These are phyloP conservation scores for Aquilaria malaccensis DNA, from an alignment of 345 rosid genomes.

Conservation along the genomic window DNA sequence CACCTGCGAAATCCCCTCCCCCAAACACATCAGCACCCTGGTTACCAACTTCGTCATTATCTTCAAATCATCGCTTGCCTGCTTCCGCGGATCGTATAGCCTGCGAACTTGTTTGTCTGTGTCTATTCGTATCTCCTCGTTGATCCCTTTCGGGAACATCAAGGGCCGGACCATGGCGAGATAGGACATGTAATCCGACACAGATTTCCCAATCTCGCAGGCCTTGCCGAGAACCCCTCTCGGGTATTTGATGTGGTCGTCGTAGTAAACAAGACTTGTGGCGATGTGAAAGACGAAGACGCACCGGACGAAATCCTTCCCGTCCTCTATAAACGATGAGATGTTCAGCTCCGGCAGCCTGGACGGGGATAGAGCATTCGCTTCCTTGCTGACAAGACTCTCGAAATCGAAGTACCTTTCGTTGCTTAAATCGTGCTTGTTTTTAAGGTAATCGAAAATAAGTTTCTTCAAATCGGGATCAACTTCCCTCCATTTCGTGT, in stretches of 20 bases:
- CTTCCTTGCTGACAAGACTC: neutral
- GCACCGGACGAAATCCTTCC: constrained; percentile 15
- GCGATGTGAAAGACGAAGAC: constrained; percentile 27
- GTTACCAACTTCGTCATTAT: neutral
- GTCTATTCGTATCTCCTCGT: neutral
- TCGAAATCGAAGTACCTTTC: neutral
- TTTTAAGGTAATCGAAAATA: constrained; percentile 7
- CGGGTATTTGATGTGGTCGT: neutral
- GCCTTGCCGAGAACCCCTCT: neutral
- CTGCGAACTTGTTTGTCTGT: constrained; percentile 13
- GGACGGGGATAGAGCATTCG: too few relatives aligned
- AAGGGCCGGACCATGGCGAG: constrained; percentile 1
- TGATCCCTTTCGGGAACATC: constrained; percentile 17
- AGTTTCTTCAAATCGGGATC: neutral
- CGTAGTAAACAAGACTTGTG: constrained; percentile 14
- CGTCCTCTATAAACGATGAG: constrained; percentile 5
- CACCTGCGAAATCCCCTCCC: neutral
- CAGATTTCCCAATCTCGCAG: constrained; percentile 11
- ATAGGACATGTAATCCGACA: constrained; percentile 14
- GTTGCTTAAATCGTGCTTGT: neutral
- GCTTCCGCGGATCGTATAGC: neutral
- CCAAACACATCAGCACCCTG: neutral
- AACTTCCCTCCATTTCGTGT: constrained; percentile 4
- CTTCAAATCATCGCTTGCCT: neutral
- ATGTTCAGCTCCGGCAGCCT: too few relatives aligned